A percentile compares a stretch with the other conserved stretches of the same genome.
These are phyloP conservation scores for Yamadazyma atlantica DNA, from an alignment of 1,139 yeast species.

Conservation along the genomic window DNA sequence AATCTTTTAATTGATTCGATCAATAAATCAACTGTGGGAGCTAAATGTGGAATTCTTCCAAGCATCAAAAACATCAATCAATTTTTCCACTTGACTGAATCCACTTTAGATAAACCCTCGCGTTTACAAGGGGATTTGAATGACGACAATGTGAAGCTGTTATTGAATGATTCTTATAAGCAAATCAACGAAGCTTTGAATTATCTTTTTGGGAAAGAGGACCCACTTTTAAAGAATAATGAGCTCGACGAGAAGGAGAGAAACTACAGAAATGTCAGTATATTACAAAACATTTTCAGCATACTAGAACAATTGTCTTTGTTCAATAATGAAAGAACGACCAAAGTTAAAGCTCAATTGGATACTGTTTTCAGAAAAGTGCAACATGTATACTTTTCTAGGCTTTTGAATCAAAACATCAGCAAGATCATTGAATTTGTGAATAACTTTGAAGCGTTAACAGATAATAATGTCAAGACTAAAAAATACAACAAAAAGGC, in stretches of 20 bases:
- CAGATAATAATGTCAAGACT: conserved; percentile 49
- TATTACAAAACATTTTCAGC: conserved; percentile 64
- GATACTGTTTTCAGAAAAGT: conserved; percentile 50
- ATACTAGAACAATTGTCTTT: conserved; percentile 50
- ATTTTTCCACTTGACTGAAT: conserved; percentile 35
- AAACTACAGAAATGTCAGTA: conserved; percentile 56
- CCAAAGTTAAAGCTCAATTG: conserved; percentile 43
- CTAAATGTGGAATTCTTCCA: conserved; percentile 43
- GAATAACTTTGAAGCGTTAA: conserved; percentile 57
- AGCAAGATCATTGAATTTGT: conserved; percentile 70
- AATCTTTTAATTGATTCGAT: conserved; percentile 54
- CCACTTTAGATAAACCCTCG: conserved; percentile 26
- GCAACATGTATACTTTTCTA: conserved; percentile 42
- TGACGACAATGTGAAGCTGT: conserved; percentile 25
- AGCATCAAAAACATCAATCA: conserved; percentile 35
- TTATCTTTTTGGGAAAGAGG: conserved; percentile 40
- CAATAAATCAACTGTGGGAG: conserved; percentile 46
- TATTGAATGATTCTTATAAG: conserved; percentile 44
- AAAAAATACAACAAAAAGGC: conserved; percentile 64
- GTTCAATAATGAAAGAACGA: conserved; percentile 26
- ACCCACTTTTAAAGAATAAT: conserved; percentile 44
- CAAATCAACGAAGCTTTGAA: conserved; percentile 35
- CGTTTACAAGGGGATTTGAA: conserved; percentile 19
- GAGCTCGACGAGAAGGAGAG: conserved; percentile 58
- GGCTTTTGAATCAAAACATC: conserved; percentile 43